Conservation (phyloP, 306 rosid species). For the Pterocarpus santalinus region DNA sequence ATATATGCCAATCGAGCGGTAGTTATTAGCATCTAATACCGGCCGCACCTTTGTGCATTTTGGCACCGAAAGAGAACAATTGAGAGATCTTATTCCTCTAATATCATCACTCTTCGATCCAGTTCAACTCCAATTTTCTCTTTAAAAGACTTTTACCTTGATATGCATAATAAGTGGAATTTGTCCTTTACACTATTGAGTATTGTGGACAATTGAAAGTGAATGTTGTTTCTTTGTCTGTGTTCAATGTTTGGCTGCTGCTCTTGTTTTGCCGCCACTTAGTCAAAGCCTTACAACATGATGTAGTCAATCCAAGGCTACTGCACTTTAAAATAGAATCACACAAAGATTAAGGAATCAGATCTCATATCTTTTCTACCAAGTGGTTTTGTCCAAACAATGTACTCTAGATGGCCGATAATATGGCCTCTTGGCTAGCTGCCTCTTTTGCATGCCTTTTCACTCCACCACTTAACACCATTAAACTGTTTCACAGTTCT, state of each 20-base stretch:
- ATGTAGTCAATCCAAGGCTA: conserved; percentile 31
- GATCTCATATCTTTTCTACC: background rate
- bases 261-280: conserved; percentile 16
- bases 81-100: conserved; percentile 4
- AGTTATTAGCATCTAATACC: conserved; percentile 34
- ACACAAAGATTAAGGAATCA: conserved; percentile 22
- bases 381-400: conserved; percentile 27
- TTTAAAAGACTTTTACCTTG: background rate
- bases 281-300: conserved; percentile 39
- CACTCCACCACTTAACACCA: background rate
- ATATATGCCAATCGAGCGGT: conserved; percentile 47
- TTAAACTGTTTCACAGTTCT: background rate
- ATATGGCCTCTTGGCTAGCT: conserved; percentile 7
- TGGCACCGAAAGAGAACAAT: background rate
- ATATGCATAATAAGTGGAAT: background rate
- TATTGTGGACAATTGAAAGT: conserved; percentile 41
- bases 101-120: background rate
- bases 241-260: conserved; percentile 22
- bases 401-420: background rate
- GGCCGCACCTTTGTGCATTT: background rate
- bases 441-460: background rate
- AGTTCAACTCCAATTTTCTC: background rate
- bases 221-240: background rate
- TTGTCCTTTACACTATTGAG: conserved; percentile 37
- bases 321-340: background rate